Evolutionary conservation across 1,284 basidiomycete species (phyloP), one percentile per base, ranked within the genome.

Genomic region (Cystobasidium sp.): DNA sequence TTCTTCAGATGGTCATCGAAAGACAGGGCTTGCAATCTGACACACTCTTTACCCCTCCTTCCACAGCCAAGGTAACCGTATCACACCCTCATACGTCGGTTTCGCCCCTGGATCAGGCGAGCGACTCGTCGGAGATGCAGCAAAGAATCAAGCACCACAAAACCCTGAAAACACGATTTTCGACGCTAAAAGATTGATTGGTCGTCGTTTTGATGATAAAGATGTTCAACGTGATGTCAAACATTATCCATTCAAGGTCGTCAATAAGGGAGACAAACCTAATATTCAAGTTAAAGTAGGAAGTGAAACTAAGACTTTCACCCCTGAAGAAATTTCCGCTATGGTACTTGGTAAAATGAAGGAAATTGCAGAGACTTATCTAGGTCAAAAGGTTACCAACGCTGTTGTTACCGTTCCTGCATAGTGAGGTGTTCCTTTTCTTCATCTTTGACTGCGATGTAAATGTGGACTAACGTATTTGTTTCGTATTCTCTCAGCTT

Each of bases 311-410:
- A 96, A 97, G 86, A 89, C 91, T 84, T 97, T 97, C 82, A 91
- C 93, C 24, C 94, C 94, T 55, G 94, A 97, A 83, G 95, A 98
- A 85, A 89, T 99, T 80, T 97, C 94, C 3, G 94, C 96, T 75
- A 99, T 99, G 95, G 88, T 99, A 78, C 88, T 76, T 16, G 78
- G 68, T 79, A 98, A 98, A 88, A 98, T 98, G 96, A 95, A 93
- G 87, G 96, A 98, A 86, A 93, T 89, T 73, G 95, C 95, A 62
- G 96, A 98, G 86, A 91, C 95, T 37, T 97, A 98, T 86, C 90
- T 99, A 79, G 95, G 95, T 77, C 85, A 84, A 70, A 88, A 86
- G 78, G 86, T 96, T 82, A 89, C 84, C 82, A 92, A 95, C 82
- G 96, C 96, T 76, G 94, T 97, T 80, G 69, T 68, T 61, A 67